Base-by-base conservation (phyloP, 2,329 filamentous ascomycete genomes). In the Dichotomopilus funicola region DNA sequence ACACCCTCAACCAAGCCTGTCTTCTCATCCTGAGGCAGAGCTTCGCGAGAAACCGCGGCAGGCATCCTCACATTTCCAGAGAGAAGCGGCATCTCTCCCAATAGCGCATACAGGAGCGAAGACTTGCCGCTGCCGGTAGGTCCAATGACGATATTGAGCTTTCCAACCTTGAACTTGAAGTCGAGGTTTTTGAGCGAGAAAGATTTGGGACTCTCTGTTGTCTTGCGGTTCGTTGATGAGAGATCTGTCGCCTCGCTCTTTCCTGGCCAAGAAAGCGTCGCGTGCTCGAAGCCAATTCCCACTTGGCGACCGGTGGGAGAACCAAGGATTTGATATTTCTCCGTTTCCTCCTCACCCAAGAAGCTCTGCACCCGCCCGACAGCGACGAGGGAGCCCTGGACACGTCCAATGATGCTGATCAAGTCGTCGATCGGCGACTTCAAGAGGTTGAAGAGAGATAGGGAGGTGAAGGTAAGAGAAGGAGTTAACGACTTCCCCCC, bases 331-430 rank as follows among this genome's bases (percentile, higher is more conserved):
- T 76, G 67, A 96, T 96, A 70, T 97, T 97, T 55, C 55, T 94
- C 89, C 0, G 92, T 97, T 73, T 97, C 92, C 4, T 91, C 90
- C 67, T 97, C 92, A 58, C 79, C 85, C 41, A 97, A 73, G 65
- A 96, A 97, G 63, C 94, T 87, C 67, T 97, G 91, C 6, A 97
- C 89, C 76, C 92, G 91, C 66, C 95, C 91, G 51, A 97, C 84
- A 0, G 92, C 53, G 50, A 55, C 53, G 36, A 97, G n/a, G 27
- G 90, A 89, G 71, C 97, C 92, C 73, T 96, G 90, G 7, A 97
- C 91, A 73, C 96, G 92, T 11, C 92, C 92, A 66, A 96, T 86
- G 91, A 97, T 97, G 70, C 97, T 91, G 50, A 92, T 92, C 54
- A 97, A 80, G 71, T 96, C 91, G 70, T 97, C 92, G 44, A 97